Percentiles rank a stretch among this genome's conserved stretches.
phyloP scores from a whole-genome alignment of 495 filamentous ascomycete species.

The Monascus purpureus region DNA sequence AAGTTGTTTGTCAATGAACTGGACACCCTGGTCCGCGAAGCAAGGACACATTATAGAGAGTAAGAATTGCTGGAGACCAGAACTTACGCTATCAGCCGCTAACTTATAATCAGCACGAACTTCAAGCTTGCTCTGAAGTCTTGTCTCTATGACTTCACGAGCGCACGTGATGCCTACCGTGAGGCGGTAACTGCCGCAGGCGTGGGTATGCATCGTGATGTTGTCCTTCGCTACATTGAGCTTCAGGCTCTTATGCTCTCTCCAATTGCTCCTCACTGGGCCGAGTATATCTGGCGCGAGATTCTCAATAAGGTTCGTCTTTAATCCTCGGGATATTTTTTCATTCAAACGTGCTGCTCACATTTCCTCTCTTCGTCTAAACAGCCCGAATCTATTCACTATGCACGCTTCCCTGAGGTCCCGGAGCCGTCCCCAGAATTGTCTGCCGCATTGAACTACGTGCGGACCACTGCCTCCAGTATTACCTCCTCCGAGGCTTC shows the following conservation, averaged over 20 bases:
- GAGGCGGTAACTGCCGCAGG: constrained; percentile 59
- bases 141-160: constrained; percentile 76
- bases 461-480: constrained; percentile 55
- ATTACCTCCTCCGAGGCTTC: constrained; percentile 82
- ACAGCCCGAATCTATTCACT: constrained; percentile 55
- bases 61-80: constrained; percentile 18
- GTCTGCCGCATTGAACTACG: constrained; percentile 66
- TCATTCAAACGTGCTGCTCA: background rate
- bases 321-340: background rate
- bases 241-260: constrained; percentile 73
- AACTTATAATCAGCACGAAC: constrained; percentile 38
- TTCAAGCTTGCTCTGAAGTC: constrained; percentile 91
- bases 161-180: constrained; percentile 81
- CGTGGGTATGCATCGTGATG: constrained; percentile 68
- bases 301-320: constrained; percentile 54
- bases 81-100: constrained; percentile 8
- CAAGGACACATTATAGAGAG: constrained; percentile 60
- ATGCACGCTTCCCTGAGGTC: constrained; percentile 59
- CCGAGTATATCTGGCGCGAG: constrained; percentile 87
- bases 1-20: constrained; percentile 87
- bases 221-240: constrained; percentile 64
- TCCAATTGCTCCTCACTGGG: constrained; percentile 82
- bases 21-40: constrained; percentile 65
- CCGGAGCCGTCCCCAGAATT: constrained; percentile 47
- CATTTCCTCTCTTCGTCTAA: constrained; percentile 1